phyloP scores from a whole-genome alignment of 805 yeast species.

The Candida nitratophila region DNA sequence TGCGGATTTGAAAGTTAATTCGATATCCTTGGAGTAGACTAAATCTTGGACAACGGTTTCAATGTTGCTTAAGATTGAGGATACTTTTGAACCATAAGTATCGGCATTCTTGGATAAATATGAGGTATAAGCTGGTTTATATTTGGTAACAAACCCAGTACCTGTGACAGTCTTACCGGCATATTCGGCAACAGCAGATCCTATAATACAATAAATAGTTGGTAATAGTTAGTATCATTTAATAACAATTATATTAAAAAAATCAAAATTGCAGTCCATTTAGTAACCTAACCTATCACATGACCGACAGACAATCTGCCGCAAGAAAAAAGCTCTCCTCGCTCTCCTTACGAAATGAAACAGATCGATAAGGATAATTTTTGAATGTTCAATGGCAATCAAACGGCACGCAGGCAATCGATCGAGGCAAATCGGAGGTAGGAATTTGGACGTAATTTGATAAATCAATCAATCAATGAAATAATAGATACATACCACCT shows the following conservation, averaged over 20 bases:
- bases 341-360: too few relatives aligned
- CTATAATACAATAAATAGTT: slow-evolving; percentile 8
- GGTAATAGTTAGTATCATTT: too few relatives aligned
- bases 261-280: too few relatives aligned
- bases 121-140: slow-evolving; percentile 50
- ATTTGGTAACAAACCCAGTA: slow-evolving; percentile 70
- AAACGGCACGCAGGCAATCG: too few relatives aligned
- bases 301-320: too few relatives aligned
- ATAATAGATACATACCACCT: slow-evolving; percentile 16
- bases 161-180: slow-evolving; percentile 68
- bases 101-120: slow-evolving; percentile 22
- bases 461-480: slow-evolving; percentile 1
- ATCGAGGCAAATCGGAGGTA: too few relatives aligned
- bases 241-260: too few relatives aligned
- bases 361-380: too few relatives aligned
- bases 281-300: too few relatives aligned
- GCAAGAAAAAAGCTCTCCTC: too few relatives aligned
- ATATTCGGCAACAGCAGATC: slow-evolving; percentile 72
- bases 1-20: slow-evolving; percentile 67
- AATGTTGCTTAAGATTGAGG: slow-evolving; percentile 33
- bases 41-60: slow-evolving; percentile 52
- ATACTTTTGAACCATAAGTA: slow-evolving; percentile 27
- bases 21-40: slow-evolving; percentile 63
- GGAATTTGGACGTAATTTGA: neutral
- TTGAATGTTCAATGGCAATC: too few relatives aligned